A percentile compares a stretch with the other conserved stretches of the same genome.
Conservation (phyloP, 768 basidiomycete species). For the Candolleomyces eurysporus region DNA sequence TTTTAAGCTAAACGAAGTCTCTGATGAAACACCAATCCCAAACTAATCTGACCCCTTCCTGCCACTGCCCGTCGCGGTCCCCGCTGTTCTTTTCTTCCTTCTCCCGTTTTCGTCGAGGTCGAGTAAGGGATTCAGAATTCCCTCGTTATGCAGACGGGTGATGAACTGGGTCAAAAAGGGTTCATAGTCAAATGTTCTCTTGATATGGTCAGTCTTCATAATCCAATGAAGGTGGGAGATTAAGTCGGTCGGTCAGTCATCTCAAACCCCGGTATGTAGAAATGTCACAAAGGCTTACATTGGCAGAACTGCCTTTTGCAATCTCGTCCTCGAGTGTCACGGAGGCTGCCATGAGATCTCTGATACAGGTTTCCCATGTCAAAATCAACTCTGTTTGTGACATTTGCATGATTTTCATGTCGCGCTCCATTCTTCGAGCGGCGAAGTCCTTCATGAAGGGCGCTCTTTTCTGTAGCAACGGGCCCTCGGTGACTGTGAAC, state of each 20-base stretch:
- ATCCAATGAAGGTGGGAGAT: not conserved
- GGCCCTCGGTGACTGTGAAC: slow-evolving; percentile 25
- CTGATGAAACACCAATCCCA: not conserved
- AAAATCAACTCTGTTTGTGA: slow-evolving; percentile 29
- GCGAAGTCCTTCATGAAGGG: slow-evolving; percentile 47
- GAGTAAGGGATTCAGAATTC: slow-evolving; percentile 43
- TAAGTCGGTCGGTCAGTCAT: too few species aligned
- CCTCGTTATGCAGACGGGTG: slow-evolving; percentile 41
- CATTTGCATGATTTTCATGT: slow-evolving; percentile 45
- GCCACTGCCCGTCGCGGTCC: not conserved
- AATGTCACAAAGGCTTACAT: slow-evolving; percentile 29
- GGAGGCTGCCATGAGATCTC: slow-evolving; percentile 37
- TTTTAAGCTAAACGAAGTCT: too few species aligned
- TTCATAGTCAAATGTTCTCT: slow-evolving; percentile 62
- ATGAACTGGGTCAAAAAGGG: slow-evolving; percentile 54
- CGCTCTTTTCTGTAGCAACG: slow-evolving; percentile 17
- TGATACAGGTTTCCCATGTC: slow-evolving; percentile 49
- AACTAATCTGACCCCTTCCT: not conserved
- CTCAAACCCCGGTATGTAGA: too few species aligned
- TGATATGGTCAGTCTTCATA: slow-evolving; percentile 51
- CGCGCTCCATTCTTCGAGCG: slow-evolving; percentile 38
- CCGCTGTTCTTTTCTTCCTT: slow-evolving; percentile 6
- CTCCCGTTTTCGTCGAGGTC: slow-evolving; percentile 34
- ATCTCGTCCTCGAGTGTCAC: slow-evolving; percentile 50
- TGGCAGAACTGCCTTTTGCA: slow-evolving; percentile 35